These are phyloP conservation scores for Sisymbrium irio DNA, from an alignment of 345 rosid genomes.

Conservation along the genomic window DNA sequence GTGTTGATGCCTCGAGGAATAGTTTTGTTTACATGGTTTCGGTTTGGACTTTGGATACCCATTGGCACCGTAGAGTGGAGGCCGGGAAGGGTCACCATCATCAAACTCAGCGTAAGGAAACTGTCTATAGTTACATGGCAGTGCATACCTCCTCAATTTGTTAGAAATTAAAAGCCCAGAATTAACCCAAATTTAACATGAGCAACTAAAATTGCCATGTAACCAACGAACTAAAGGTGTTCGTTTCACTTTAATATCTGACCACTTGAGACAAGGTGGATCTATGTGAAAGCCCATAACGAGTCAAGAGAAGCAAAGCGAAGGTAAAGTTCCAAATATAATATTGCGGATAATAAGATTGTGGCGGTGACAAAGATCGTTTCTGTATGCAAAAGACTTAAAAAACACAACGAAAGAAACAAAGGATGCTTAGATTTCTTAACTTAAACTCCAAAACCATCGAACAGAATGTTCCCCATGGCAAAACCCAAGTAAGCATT, in stretches of 20 bases:
- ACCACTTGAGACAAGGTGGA: no score
- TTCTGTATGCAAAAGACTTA: neutral
- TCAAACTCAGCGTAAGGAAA: slow-evolving; percentile 53
- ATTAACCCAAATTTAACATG: no score
- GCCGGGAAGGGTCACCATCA: slow-evolving; percentile 53
- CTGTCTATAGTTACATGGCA: slow-evolving; percentile 76
- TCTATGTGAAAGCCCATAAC: no score
- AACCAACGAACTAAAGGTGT: no score
- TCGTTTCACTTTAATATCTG: no score
- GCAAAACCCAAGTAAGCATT: slow-evolving; percentile 8
- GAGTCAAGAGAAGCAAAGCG: no score
- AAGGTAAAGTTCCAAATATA: no score
- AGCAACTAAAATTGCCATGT: no score
- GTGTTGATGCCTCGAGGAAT: slow-evolving; percentile 69
- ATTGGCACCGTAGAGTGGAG: slow-evolving; percentile 50
- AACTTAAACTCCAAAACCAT: neutral
- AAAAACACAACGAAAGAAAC: neutral
- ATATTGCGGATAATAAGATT: no score
- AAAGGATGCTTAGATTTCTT: neutral
- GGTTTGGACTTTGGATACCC: slow-evolving; percentile 60
- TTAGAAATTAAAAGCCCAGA: no score
- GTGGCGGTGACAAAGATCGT: no score
- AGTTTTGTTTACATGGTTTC: slow-evolving; percentile 62
- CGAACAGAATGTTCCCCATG: neutral
- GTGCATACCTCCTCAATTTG: no score